Conservation (phyloP, 441 rosid genomes). For the Hypseocharis bilobata region DNA sequence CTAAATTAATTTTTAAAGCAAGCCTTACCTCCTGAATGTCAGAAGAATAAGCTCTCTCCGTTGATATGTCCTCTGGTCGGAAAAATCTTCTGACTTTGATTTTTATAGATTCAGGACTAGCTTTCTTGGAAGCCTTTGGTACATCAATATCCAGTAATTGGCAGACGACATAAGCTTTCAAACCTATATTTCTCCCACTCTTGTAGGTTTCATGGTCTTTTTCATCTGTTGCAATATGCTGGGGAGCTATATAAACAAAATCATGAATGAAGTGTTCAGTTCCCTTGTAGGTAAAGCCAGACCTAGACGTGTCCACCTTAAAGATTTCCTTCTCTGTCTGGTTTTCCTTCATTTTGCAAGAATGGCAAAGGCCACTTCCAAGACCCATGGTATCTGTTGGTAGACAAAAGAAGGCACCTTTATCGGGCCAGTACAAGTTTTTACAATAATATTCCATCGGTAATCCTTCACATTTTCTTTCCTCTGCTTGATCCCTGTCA, state of each 20-base stretch:
- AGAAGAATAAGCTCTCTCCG: conserved; percentile 29
- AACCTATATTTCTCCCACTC: conserved; percentile 29
- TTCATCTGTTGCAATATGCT: conserved; percentile 3
- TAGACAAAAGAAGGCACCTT: conserved; percentile 19
- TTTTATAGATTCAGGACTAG: conserved; percentile 18
- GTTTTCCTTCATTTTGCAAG: conserved; percentile 18
- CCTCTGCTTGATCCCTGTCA: conserved; percentile 12
- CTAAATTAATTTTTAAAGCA: background rate
- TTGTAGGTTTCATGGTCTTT: conserved; percentile 19
- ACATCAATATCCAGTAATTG: conserved; percentile 25
- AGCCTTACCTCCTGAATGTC: conserved; percentile 27
- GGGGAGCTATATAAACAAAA: conserved; percentile 14
- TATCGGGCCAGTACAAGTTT: conserved; percentile 20
- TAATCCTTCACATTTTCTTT: conserved; percentile 7
- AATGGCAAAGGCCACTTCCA: conserved; percentile 20
- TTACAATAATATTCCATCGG: conserved; percentile 16
- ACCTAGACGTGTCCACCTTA: background rate
- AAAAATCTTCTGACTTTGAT: conserved; percentile 29
- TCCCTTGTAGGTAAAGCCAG: conserved; percentile 14
- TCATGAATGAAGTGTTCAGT: conserved; percentile 12
- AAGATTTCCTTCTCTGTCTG: conserved; percentile 2
- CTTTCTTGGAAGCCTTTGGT: conserved; percentile 19
- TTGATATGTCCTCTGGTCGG: conserved; percentile 32
- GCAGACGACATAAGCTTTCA: conserved; percentile 29
- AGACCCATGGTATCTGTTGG: conserved; percentile 19